Evolutionary conservation across 148 eudicot genomes (phyloP).

Genomic region (Spergularia marina): DNA sequence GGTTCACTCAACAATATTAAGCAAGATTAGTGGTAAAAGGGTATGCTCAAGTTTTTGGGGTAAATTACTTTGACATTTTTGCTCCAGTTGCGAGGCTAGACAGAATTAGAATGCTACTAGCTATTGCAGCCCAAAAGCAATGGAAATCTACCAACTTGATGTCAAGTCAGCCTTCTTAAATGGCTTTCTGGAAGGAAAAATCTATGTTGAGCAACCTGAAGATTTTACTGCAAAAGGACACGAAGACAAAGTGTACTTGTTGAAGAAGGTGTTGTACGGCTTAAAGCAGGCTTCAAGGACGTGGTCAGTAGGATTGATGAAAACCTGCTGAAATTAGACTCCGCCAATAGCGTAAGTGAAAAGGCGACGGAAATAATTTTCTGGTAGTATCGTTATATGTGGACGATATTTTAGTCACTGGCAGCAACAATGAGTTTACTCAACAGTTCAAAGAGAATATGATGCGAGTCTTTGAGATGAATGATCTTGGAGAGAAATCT

Average conservation of each 20-base stretch:
- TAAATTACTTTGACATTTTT: conserved; percentile 11
- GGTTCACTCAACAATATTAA: conserved; percentile 13
- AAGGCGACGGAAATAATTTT: background rate
- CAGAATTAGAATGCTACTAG: conserved; percentile 10
- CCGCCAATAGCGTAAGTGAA: conserved; percentile 11
- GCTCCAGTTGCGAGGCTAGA: conserved; percentile 12
- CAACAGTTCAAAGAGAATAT: too few species aligned
- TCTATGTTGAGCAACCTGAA: conserved; percentile 19
- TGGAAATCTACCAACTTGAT: conserved; percentile 12
- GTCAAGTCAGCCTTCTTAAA: conserved; percentile 18
- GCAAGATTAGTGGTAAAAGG: background rate
- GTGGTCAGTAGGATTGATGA: conserved; percentile 22
- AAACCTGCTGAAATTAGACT: background rate
- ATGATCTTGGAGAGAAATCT: background rate
- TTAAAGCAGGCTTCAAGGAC: conserved; percentile 26
- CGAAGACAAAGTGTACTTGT: conserved; percentile 2
- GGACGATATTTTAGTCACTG: background rate
- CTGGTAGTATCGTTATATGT: background rate
- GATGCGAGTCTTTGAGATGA: background rate
- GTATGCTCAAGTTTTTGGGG: conserved; percentile 21
- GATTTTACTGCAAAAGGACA: conserved; percentile 12
- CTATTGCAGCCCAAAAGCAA: conserved; percentile 12
- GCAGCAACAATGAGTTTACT: too few species aligned
- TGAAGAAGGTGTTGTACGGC: conserved; percentile 22
- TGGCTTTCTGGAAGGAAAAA: conserved; percentile 3